Evolutionary conservation across 2,329 filamentous ascomycete genomes (phyloP).

Genomic region (Tolypocladium ophioglossoides): DNA sequence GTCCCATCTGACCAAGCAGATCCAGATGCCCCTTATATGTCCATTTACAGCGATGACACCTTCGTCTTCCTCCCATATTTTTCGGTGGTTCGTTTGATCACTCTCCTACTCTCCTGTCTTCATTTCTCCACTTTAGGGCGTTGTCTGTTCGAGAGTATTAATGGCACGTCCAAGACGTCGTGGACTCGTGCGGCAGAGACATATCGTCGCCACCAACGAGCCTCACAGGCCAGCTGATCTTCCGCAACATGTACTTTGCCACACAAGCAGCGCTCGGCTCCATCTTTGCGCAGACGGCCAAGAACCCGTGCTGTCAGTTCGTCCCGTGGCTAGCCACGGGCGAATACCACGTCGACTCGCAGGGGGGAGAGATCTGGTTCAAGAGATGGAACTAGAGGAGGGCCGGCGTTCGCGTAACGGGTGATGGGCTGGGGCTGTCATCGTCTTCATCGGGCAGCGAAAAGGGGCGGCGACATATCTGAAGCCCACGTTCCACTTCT

Average conservation of each 20-base stretch:
- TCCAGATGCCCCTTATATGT: no score
- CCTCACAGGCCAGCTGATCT: slow-evolving; percentile 61
- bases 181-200: slow-evolving; percentile 43
- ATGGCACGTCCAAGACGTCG: slow-evolving; percentile 55
- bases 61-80: no score
- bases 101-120: slow-evolving; percentile 62
- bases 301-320: slow-evolving; percentile 60
- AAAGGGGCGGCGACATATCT: slow-evolving; percentile 44
- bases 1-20: no score
- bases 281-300: slow-evolving; percentile 51
- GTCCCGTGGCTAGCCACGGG: slow-evolving; percentile 46
- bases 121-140: slow-evolving; percentile 64
- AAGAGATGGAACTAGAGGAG: slow-evolving; percentile 63
- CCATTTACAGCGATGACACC: no score
- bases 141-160: slow-evolving; percentile 63
- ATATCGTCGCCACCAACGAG: slow-evolving; percentile 56
- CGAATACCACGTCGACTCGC: slow-evolving; percentile 52
- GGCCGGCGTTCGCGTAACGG: slow-evolving; percentile 52
- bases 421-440: slow-evolving; percentile 29
- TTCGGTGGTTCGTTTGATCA: no score
- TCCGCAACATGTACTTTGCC: slow-evolving; percentile 77
- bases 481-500: slow-evolving; percentile 70
- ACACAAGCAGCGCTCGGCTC: slow-evolving; percentile 60
- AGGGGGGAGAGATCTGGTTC: slow-evolving; percentile 54
- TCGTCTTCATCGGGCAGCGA: slow-evolving; percentile 21